Conservation (phyloP, 2,329 filamentous ascomycete species). For the Alternaria triticimaculans region DNA sequence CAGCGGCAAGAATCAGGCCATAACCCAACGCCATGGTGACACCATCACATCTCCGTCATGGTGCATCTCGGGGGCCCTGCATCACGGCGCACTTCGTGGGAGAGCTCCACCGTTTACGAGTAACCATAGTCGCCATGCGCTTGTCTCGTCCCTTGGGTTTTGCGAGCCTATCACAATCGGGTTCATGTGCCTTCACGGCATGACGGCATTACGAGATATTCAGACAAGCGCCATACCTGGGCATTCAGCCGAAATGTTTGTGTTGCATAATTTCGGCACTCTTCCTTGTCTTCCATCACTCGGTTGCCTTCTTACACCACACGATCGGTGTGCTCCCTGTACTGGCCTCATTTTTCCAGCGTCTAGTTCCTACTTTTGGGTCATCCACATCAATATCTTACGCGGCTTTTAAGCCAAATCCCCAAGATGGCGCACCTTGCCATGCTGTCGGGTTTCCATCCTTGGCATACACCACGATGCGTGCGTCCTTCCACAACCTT, state of each 20-base stretch:
- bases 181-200: neutral
- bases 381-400: neutral
- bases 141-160: neutral
- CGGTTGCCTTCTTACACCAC: neutral
- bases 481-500: neutral
- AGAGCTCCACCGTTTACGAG: neutral
- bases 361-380: neutral
- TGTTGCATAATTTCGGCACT: neutral
- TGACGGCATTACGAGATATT: neutral
- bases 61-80: neutral
- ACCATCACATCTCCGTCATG: neutral
- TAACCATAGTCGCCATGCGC: neutral
- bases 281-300: neutral
- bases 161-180: neutral
- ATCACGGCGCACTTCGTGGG: neutral
- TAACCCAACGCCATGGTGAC: neutral
- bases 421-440: neutral
- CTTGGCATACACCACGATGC: neutral
- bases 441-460: neutral
- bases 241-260: neutral
- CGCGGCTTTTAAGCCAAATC: constrained; percentile 4
- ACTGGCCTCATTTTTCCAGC: neutral
- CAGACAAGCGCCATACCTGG: neutral
- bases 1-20: neutral
- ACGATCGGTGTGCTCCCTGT: constrained; percentile 2